Base-by-base conservation (phyloP, 2,329 filamentous ascomycete species). In the Exophiala sideris region DNA sequence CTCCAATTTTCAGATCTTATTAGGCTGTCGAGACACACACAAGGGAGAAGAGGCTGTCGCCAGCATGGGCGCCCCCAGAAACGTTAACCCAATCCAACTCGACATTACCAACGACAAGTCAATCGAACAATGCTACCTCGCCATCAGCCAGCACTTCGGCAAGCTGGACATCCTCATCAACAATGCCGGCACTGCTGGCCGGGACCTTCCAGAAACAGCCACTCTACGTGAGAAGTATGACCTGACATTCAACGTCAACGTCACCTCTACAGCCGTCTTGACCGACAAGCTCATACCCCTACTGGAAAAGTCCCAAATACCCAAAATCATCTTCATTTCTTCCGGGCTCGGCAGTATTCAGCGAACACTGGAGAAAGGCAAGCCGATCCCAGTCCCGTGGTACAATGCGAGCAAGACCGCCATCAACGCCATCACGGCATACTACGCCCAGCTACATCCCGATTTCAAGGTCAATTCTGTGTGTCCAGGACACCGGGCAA, bases 101-200 rank as follows among this genome's bases (percentile, higher is more conserved):
- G 70, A 73, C 50, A 67, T 73, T 29, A 57, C 67, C 8, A 66
- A 66, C 48, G 63, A 55, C 40, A 57, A 62, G 24, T 68, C 66
- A 40, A 66, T 72, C 18, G 68, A 70, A 5, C 59, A 60, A 3
- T 65, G 66, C 9, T 67, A 65, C 2, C 59, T 62, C 0, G 58
- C 64, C 6, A 64, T 72, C 38, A 62, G 65, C 34, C 60, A 65
- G 50, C 42, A 56, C 9, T 71, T 71, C 52, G 69, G 70, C 5
- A 61, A 62, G 16, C 48, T 70, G 6, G 68, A 71, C 42, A 59
- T 72, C 29, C 61, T 71, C 21, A 65, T 72, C 54, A 71, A 71
- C 50, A 71, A 71, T 48, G 69, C 68, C 10, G 69, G 64, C 1
- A 51, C 65, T 5, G 45, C 66, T 5, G 64, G 54, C 5, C 48